These are phyloP conservation scores for Neurospora sp. DNA, from an alignment of 495 filamentous ascomycete species.

Conservation along the genomic window DNA sequence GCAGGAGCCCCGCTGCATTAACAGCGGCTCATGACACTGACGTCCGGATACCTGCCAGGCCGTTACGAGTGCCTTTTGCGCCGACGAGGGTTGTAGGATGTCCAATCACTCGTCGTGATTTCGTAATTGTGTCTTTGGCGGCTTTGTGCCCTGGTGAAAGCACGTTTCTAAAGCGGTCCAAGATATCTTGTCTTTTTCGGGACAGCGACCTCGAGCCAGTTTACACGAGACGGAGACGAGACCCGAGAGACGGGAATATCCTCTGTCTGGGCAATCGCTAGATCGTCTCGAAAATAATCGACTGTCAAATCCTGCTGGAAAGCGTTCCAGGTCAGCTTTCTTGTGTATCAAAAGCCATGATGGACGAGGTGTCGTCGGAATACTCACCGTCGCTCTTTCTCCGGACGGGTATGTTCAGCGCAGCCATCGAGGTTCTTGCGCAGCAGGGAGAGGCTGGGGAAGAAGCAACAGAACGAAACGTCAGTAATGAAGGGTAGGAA, in stretches of 20 bases:
- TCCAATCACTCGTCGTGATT: not conserved
- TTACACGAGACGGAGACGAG: not conserved
- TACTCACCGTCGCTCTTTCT: not conserved
- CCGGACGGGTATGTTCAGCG: not conserved
- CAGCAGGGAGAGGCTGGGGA: not conserved
- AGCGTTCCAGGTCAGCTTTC: fast-evolving
- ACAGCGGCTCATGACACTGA: not conserved
- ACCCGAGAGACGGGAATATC: not conserved
- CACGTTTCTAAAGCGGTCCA: not conserved
- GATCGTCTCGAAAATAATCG: not conserved
- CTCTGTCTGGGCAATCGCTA: not conserved
- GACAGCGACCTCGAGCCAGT: not conserved
- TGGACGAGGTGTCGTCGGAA: not conserved
- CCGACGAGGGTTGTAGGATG: not conserved
- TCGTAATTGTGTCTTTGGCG: not conserved
- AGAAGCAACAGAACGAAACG: not conserved
- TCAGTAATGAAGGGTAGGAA: too few species aligned
- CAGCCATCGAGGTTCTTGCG: not conserved
- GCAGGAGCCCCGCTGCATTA: not conserved
- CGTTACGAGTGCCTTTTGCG: not conserved
- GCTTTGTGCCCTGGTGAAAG: not conserved
- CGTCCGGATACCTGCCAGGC: not conserved
- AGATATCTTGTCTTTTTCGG: not conserved
- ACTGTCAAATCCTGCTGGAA: not conserved
- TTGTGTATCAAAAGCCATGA: fast-evolving